Base-by-base conservation (phyloP, 768 basidiomycete genomes). In the Sporobolomyces pararoseus region DNA sequence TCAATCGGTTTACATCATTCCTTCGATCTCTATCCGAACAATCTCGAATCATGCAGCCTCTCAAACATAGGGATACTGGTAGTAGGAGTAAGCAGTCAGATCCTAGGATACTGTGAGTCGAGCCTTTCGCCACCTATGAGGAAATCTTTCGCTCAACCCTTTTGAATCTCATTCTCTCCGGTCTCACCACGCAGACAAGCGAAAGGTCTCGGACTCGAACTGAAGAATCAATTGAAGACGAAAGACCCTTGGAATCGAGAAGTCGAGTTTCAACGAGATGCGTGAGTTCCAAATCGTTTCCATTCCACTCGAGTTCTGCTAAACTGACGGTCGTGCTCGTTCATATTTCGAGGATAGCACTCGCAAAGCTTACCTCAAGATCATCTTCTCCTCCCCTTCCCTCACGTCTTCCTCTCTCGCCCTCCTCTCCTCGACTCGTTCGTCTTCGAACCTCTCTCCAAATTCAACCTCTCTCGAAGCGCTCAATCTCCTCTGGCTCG, bases 401-500 rank as follows among this genome's bases (percentile, higher is more conserved):
- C 23, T 42, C 14, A 19, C 52, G 10, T 34, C 52, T 46, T 37
- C 60, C 2, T 32, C 61, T n/a, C 47, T 37, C 16, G 50, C 46
- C 10, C 46, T 47, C 46, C 46, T 23, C 46, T 47, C 46, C 23
- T 47, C 46, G 13, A 14, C 46, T 13, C 6, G 14, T 21, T 13
- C 46, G 10, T 37, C 21, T 13, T 31, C 34, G 31, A 23, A n/a
- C 58, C 58, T 69, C 53, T 52, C 69, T 66, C 73, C 83, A 12
- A 47, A 50, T 27, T 51, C 65, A 27, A n/a, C 17, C 84, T 86
- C 63, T 55, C 86, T 87, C 77, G 88, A 90, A 80, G 86, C 85
- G 49, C 89, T 92, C 77, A 89, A 84, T 35, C 87, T 89, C 72
- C 84, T 95, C 13, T 95, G 92, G 91, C 90, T 92, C 86, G 88